phyloP scores from a whole-genome alignment of 305 asterid species.

The Fraxinus greggii region DNA sequence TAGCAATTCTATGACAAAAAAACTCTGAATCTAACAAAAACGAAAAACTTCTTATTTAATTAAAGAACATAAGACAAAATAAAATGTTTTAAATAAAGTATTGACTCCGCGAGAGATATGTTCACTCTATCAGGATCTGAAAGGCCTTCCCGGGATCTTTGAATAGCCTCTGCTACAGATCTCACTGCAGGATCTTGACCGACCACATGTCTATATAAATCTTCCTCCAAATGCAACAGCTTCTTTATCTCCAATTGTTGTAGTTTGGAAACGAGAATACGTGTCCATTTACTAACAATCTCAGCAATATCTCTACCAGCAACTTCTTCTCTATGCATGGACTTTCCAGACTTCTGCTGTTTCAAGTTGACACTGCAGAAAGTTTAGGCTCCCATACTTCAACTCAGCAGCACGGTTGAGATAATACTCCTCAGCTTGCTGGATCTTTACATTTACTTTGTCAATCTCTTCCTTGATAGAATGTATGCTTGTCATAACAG shows the following conservation, averaged over 20 bases:
- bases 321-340: conserved; percentile 95
- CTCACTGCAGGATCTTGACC: conserved; percentile 91
- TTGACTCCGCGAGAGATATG: not conserved
- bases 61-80: not conserved
- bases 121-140: not conserved
- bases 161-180: conserved; percentile 89
- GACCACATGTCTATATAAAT: conserved; percentile 70
- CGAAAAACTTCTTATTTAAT: not conserved
- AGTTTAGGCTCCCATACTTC: conserved; percentile 78
- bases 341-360: conserved; percentile 85
- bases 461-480: conserved; percentile 96
- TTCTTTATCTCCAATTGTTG: conserved; percentile 87
- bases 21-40: no score
- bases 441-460: conserved; percentile 91
- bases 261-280: conserved; percentile 82
- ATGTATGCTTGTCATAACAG: conserved; percentile 69
- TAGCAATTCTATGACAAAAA: not conserved
- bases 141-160: conserved; percentile 88
- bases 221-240: conserved; percentile 79
- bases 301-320: conserved; percentile 79
- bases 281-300: conserved; percentile 95
- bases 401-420: conserved; percentile 96
- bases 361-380: conserved; percentile 87
- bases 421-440: conserved; percentile 93
- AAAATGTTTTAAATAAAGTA: no score